phyloP scores from a whole-genome alignment of 768 basidiomycete species.

The Boletus sp. region DNA sequence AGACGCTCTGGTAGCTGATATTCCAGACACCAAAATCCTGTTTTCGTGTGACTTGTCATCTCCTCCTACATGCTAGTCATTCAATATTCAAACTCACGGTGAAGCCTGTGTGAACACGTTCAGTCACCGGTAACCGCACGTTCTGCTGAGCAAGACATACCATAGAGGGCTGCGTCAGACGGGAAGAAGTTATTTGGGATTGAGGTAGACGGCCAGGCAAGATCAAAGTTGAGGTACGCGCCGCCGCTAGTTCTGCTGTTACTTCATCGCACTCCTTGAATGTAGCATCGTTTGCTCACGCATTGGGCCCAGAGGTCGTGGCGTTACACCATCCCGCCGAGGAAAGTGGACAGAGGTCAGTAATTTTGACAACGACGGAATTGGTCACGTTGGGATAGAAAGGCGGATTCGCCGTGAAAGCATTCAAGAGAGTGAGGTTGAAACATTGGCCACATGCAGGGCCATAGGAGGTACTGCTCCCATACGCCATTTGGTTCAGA shows the following conservation, averaged over 20 bases:
- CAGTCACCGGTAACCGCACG: slow-evolving; percentile 18
- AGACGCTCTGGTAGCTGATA: slow-evolving; percentile 61
- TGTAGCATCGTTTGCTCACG: slow-evolving; percentile 41
- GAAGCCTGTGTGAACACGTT: slow-evolving; percentile 34
- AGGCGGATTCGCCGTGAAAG: slow-evolving; percentile 61
- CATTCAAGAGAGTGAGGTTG: slow-evolving; percentile 68
- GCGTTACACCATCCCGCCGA: slow-evolving; percentile 68
- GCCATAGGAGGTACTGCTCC: slow-evolving; percentile 68
- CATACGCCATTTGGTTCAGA: slow-evolving; percentile 75
- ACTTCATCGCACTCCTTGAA: background rate
- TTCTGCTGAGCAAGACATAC: slow-evolving; percentile 29
- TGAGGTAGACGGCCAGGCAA: slow-evolving; percentile 69
- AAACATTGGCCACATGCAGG: slow-evolving; percentile 79
- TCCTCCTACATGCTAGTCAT: background rate
- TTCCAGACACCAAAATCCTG: slow-evolving; percentile 91
- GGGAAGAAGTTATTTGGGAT: slow-evolving; percentile 76
- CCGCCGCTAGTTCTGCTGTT: slow-evolving; percentile 49
- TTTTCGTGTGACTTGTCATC: background rate
- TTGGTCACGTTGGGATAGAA: slow-evolving; percentile 62
- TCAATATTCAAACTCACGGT: slow-evolving; percentile 29
- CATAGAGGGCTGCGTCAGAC: slow-evolving; percentile 63
- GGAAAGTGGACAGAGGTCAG: slow-evolving; percentile 72
- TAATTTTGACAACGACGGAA: slow-evolving; percentile 71
- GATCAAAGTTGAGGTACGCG: slow-evolving; percentile 74
- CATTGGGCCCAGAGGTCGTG: slow-evolving; percentile 56